Percentiles rank a stretch among this genome's conserved stretches.
phyloP scores from a whole-genome alignment of 345 rosid genomes.

The Citrus mangshanensis region DNA sequence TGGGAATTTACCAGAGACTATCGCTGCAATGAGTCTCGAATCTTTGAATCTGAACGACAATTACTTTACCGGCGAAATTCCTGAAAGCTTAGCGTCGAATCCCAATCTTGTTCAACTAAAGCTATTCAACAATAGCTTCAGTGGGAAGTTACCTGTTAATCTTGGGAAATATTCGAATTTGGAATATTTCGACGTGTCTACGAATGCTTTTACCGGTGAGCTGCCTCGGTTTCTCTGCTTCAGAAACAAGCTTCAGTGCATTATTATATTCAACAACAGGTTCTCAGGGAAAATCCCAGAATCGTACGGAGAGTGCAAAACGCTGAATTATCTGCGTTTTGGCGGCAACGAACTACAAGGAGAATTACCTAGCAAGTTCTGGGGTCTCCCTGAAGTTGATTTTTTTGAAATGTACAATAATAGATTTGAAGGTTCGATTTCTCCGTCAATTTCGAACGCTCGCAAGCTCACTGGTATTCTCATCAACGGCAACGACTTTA shows the following conservation, averaged over 20 bases:
- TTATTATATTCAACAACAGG: conserved; percentile 46
- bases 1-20: conserved; percentile 42
- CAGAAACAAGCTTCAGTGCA: conserved; percentile 30
- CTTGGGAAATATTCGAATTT: conserved; percentile 52
- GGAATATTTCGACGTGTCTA: conserved; percentile 60
- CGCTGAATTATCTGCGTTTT: conserved; percentile 45
- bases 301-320: conserved; percentile 46
- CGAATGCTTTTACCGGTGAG: conserved; percentile 48
- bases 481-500: conserved; percentile 50
- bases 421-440: conserved; percentile 49
- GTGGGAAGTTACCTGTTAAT: conserved; percentile 49
- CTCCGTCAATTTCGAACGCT: conserved; percentile 39
- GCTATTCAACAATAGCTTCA: conserved; percentile 76
- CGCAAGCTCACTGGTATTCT: conserved; percentile 23
- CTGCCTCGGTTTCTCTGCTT: conserved; percentile 60
- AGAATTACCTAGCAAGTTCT: conserved; percentile 37
- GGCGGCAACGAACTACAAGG: conserved; percentile 54
- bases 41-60: conserved; percentile 63
- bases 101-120: conserved; percentile 43
- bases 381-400: conserved; percentile 42
- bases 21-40: conserved; percentile 40
- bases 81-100: conserved; percentile 44
- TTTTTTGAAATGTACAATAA: conserved; percentile 46
- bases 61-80: conserved; percentile 49
- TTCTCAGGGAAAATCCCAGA: conserved; percentile 53